Percentiles rank a stretch among this genome's conserved stretches.
Evolutionary conservation across 2,329 filamentous ascomycete species (phyloP).

Genomic region (Epichloe baconii): DNA sequence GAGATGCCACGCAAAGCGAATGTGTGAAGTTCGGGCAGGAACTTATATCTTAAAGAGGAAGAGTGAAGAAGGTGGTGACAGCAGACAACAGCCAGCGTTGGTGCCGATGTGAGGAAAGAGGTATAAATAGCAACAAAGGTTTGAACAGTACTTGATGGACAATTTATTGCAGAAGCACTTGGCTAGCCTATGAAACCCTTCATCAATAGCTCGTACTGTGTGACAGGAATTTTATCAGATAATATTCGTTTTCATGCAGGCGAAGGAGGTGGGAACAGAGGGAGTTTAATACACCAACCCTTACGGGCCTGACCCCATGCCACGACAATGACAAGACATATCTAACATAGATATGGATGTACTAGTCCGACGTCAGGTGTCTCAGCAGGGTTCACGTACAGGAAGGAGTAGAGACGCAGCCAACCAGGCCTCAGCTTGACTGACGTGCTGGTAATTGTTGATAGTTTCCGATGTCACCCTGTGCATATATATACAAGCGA

Average conservation of each 20-base stretch:
- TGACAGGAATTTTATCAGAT: background rate
- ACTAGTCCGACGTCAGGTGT: background rate
- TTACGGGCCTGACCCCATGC: no score
- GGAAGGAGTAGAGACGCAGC: background rate
- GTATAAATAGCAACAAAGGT: background rate
- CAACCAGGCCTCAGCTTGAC: background rate
- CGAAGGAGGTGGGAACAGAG: background rate
- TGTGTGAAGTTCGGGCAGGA: background rate
- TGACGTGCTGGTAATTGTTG: background rate
- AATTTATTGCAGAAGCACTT: background rate
- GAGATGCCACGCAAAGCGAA: no score
- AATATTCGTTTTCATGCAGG: background rate
- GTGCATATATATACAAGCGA: background rate
- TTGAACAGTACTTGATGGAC: background rate
- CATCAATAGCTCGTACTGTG: background rate
- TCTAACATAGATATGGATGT: background rate
- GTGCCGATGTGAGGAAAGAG: background rate
- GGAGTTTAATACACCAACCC: background rate
- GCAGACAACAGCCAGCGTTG: background rate
- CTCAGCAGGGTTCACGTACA: background rate
- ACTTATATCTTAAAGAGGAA: background rate
- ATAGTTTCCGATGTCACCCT: background rate
- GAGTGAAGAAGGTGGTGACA: no score
- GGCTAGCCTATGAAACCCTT: background rate
- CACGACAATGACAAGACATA: no score